Evolutionary conservation across 2,329 filamentous ascomycete genomes (phyloP).

Genomic region (Microdochium trichocladiopsis): DNA sequence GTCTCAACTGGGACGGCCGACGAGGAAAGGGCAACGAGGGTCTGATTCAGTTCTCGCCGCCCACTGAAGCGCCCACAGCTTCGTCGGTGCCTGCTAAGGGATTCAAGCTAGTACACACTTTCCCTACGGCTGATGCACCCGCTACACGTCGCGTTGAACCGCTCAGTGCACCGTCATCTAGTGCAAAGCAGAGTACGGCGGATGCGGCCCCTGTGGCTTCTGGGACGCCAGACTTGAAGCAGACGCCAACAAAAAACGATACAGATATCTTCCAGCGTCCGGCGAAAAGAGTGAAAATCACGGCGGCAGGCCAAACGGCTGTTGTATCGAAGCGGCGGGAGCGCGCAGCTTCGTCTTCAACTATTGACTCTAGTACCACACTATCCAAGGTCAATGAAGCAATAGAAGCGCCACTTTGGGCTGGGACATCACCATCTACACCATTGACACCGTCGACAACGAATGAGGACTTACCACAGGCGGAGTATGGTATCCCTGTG

Average conservation of each 20-base stretch:
- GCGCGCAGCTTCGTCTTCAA: conserved; percentile 21
- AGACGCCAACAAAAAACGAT: conserved; percentile 7
- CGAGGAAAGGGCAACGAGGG: conserved; percentile 47
- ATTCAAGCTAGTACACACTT: conserved; percentile 27
- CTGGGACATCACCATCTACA: neutral
- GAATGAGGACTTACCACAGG: neutral
- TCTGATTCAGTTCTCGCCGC: conserved; percentile 16
- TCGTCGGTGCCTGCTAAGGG: conserved; percentile 19
- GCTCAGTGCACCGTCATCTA: conserved; percentile 13
- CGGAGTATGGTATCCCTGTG: conserved; percentile 7
- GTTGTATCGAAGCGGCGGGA: conserved; percentile 15
- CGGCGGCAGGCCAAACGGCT: conserved; percentile 10
- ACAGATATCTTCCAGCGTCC: conserved; percentile 11
- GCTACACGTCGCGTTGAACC: conserved; percentile 21
- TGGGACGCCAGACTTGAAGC: conserved; percentile 8
- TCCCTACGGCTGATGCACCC: conserved; percentile 15
- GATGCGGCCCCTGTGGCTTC: conserved; percentile 8
- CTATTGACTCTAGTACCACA: conserved; percentile 16
- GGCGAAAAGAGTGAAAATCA: conserved; percentile 18
- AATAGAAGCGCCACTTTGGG: neutral
- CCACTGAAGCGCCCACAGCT: conserved; percentile 12
- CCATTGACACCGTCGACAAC: neutral
- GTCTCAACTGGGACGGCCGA: conserved; percentile 74
- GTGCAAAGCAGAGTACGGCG: conserved; percentile 8
- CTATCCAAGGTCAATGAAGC: conserved; percentile 15